Evolutionary conservation across 2,329 filamentous ascomycete genomes (phyloP).

Genomic region (Ascomycota sp.): DNA sequence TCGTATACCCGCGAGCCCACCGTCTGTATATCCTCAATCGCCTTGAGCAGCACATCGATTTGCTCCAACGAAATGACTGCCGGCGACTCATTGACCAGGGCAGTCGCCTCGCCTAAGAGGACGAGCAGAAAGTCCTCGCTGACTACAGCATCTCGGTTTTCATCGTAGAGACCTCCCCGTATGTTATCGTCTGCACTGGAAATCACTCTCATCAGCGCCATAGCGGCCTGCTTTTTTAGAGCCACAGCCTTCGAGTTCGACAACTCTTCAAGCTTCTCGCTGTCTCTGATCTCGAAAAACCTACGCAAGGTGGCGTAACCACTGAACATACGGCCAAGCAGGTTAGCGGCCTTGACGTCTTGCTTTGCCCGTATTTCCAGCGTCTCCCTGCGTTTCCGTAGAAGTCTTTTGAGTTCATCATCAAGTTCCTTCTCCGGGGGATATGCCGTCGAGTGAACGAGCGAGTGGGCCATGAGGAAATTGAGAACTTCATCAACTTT

Average conservation of each 20-base stretch:
- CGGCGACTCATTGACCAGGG: slow-evolving; percentile 44
- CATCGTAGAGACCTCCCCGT: slow-evolving; percentile 74
- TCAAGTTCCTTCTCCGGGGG: slow-evolving; percentile 56
- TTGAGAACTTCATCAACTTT: slow-evolving; percentile 77
- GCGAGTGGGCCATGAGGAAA: slow-evolving; percentile 67
- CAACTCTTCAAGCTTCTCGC: slow-evolving; percentile 8
- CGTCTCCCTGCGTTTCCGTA: slow-evolving; percentile 50
- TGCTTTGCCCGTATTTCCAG: slow-evolving; percentile 51
- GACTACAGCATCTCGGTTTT: slow-evolving; percentile 59
- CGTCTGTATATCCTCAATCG: slow-evolving; percentile 61
- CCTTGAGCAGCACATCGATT: slow-evolving; percentile 54
- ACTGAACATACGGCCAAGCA: slow-evolving; percentile 69
- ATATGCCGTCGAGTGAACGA: slow-evolving; percentile 67
- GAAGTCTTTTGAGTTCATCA: slow-evolving; percentile 44
- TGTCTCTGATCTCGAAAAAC: slow-evolving; percentile 77
- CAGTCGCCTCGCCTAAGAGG: slow-evolving; percentile 63
- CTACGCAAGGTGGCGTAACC: slow-evolving; percentile 81
- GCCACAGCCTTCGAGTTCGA: slow-evolving; percentile 25
- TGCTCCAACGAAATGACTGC: slow-evolving; percentile 46
- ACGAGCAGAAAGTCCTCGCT: slow-evolving; percentile 73
- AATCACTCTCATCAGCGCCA: slow-evolving; percentile 63
- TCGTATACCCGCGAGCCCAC: slow-evolving; percentile 51
- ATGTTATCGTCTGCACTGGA: slow-evolving; percentile 78
- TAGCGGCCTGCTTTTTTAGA: slow-evolving; percentile 47
- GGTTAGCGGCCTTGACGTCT: slow-evolving; percentile 63